These are phyloP conservation scores for Irpex sp. DNA, from an alignment of 1,284 basidiomycete genomes.

Conservation along the genomic window DNA sequence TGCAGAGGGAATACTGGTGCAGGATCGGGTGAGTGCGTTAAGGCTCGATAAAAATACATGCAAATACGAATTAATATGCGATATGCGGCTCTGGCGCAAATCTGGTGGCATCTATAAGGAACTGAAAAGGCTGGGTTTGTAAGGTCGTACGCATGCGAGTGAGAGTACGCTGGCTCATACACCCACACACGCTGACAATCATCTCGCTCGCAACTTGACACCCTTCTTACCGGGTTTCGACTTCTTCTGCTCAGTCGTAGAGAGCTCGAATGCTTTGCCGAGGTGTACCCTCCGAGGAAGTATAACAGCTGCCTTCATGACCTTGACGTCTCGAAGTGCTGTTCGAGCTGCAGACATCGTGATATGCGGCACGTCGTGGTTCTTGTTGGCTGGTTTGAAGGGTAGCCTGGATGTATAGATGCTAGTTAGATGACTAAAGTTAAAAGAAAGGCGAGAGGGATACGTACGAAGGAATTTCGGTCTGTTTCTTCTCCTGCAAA, in stretches of 20 bases:
- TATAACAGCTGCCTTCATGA: background rate
- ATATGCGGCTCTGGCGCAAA: too few species aligned
- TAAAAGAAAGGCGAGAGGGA: background rate
- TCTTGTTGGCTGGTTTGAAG: background rate
- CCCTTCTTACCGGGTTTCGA: too few species aligned
- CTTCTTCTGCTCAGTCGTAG: background rate
- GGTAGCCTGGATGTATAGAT: background rate
- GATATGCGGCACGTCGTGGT: slow-evolving; percentile 6
- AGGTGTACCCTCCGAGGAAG: slow-evolving; percentile 1
- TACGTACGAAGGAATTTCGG: background rate
- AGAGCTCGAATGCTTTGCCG: slow-evolving; percentile 7
- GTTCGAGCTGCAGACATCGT: slow-evolving; percentile 1
- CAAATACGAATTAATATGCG: too few species aligned
- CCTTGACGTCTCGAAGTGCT: slow-evolving; percentile 4
- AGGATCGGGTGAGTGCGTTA: too few species aligned
- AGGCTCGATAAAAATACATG: too few species aligned
- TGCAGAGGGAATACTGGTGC: too few species aligned
- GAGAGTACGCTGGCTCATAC: background rate
- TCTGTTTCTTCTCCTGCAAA: background rate
- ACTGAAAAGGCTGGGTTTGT: too few species aligned
- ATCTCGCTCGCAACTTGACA: too few species aligned
- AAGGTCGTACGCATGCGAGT: too few species aligned
- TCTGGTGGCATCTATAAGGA: too few species aligned
- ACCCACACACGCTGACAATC: background rate
- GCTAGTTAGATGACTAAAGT: background rate